Evolutionary conservation across 495 filamentous ascomycete genomes (phyloP).

Genomic region (Aspergillus haitiensis): DNA sequence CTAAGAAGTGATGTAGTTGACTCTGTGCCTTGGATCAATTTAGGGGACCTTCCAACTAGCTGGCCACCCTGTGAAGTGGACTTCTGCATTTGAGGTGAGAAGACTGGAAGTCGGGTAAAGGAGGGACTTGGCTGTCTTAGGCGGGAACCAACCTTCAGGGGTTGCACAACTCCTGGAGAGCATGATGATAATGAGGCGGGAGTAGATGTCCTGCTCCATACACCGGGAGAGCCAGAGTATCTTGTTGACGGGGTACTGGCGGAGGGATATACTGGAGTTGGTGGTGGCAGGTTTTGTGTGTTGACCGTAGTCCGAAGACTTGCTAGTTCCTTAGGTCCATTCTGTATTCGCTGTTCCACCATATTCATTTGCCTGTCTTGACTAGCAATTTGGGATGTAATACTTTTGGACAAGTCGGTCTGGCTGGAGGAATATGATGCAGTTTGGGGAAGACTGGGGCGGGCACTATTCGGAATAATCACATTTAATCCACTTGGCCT

Average conservation of each 20-base stretch:
- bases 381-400: constrained; percentile 13
- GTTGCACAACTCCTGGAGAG: constrained; percentile 75
- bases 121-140: constrained; percentile 64
- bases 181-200: constrained; percentile 97
- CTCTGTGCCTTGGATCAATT: constrained; percentile 21
- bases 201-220: constrained; percentile 87
- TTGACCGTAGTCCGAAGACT: constrained; percentile 46
- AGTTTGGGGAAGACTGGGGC: constrained; percentile 15
- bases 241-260: constrained; percentile 89
- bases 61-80: constrained; percentile 63
- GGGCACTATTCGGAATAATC: constrained; percentile 34
- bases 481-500: constrained; percentile 37
- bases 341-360: constrained; percentile 21
- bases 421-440: constrained; percentile 10
- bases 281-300: constrained; percentile 63
- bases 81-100: constrained; percentile 44
- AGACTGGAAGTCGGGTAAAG: constrained; percentile 65
- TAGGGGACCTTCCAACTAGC: constrained; percentile 43
- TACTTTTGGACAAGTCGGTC: constrained; percentile 8
- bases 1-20: constrained; percentile 20
- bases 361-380: constrained; percentile 21
- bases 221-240: constrained; percentile 87
- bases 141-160: constrained; percentile 57
- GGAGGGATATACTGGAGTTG: constrained; percentile 64
- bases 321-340: constrained; percentile 44